These are phyloP conservation scores for Microthyrium microscopicum DNA, from an alignment of 2,329 filamentous ascomycete genomes.

Conservation along the genomic window DNA sequence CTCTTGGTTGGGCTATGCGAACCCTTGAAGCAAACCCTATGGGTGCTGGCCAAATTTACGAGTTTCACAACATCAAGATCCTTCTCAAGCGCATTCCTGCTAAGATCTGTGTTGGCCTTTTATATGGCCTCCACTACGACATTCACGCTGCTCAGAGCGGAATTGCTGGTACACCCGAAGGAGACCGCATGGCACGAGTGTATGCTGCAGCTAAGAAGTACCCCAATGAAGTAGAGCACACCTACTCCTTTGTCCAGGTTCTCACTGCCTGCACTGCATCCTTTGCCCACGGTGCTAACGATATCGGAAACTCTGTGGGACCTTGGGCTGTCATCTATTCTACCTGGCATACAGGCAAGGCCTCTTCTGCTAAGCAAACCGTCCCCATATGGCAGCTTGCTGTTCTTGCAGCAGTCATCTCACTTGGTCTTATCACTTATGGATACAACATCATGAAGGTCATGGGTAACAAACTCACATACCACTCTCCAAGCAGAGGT, in stretches of 20 bases:
- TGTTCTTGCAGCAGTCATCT: constrained; percentile 35
- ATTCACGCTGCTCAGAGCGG: constrained; percentile 63
- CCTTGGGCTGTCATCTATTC: constrained; percentile 47
- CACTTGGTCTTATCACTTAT: constrained; percentile 43
- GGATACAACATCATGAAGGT: constrained; percentile 52
- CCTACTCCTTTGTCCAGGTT: constrained; percentile 38
- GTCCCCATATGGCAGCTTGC: constrained; percentile 46
- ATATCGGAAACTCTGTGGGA: constrained; percentile 46
- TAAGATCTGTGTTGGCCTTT: constrained; percentile 40
- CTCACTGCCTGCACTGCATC: constrained; percentile 50
- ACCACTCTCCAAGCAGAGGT: constrained; percentile 41
- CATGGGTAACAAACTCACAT: constrained; percentile 70
- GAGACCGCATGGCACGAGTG: constrained; percentile 48
- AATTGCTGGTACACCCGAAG: constrained; percentile 55
- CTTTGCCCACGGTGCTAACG: constrained; percentile 55
- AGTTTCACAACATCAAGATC: constrained; percentile 51
- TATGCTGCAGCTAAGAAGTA: constrained; percentile 43
- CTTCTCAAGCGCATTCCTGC: constrained; percentile 52
- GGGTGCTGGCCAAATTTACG: constrained; percentile 57
- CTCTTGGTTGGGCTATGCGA: constrained; percentile 73
- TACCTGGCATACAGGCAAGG: constrained; percentile 35
- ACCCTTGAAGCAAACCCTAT: constrained; percentile 57
- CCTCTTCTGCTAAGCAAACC: constrained; percentile 26
- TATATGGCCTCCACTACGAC: constrained; percentile 69
- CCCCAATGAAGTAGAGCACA: constrained; percentile 45